Base-by-base conservation (phyloP, 352 stramenopile genomes). In the Pythium myriotylum region DNA sequence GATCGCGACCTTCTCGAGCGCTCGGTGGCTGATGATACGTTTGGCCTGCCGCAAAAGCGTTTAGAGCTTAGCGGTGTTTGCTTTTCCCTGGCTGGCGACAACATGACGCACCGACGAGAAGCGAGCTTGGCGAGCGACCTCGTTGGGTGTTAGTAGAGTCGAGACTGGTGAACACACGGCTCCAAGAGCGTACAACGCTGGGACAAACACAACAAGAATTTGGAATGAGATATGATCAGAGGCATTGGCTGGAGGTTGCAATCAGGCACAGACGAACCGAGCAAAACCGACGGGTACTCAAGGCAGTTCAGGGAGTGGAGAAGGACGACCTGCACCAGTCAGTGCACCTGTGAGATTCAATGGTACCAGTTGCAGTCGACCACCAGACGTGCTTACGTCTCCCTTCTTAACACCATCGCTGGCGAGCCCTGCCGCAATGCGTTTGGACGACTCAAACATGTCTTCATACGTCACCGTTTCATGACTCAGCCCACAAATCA, bases 261-360 rank as follows among this genome's bases (percentile, higher is more conserved):
- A n/a, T n/a, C n/a, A n/a, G n/a, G n/a, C n/a, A n/a, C n/a, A n/a
- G 17, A 27, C 58, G 22, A 61, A 89, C 80, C 77, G 12, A 88
- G 68, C 14, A 84, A 64, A 7, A 77, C 59, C 14, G 74, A 70
- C 40, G 76, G 79, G 62, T 80, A 91, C 62, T 91, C 81, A 23
- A 89, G n/a, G 54, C 81, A 91, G 66, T 91, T 91, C 58, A 88
- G 77, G 35, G 77, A 81, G 62, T 91, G 79, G 54, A 88, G 9
- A 4, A 88, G 64, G 17, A 90, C 75, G 5, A 73, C 64, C 77
- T 86, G n/a, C n/a, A n/a, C n/a, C n/a, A n/a, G n/a, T n/a, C n/a
- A n/a, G n/a, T n/a, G n/a, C n/a, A n/a, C n/a, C n/a, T n/a, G n/a
- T n/a, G n/a, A n/a, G n/a, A n/a, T n/a, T n/a, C n/a, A n/a, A 49